Evolutionary conservation across 83 land plant genomes (phyloP), one percentile per base, ranked within the genome.

Genomic region (Picea mariana): DNA sequence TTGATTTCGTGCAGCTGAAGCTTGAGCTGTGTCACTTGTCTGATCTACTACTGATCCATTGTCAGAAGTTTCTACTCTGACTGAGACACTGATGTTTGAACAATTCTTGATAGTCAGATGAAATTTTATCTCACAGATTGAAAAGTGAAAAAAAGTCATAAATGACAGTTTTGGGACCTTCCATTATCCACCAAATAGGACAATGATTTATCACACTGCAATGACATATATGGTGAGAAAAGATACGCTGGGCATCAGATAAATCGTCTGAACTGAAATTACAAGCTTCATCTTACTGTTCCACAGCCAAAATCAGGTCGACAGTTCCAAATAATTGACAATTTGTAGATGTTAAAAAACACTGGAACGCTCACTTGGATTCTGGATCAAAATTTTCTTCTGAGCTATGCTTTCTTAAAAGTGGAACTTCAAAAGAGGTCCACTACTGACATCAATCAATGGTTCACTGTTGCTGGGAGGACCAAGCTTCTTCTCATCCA

Each of bases 341-440:
- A 21, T 40, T 44, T n/a, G 42, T 20, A 17, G 40, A 44, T 18
- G 76, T 2, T 72, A 49, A 13, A 72, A 24, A 77, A 16, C 9
- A 52, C 9, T 77, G 23, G 79, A 77, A 11, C 5, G 7, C 79
- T 77, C 60, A 24, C 79, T 77, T 58, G 62, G 38, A 24, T 52
- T 77, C 11, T 75, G 52, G 11, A 55, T 77, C 27, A 55, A 77
- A 55, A 21, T 42, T 42, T 9, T 59, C 62, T 83, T 88, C 58
- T 90, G 92, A 72, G 85, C 83, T 75, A 79, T 44, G 79, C 90
- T 90, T 82, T 90, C 96, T 21, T 79, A 86, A 38, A 67, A 59
- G 76, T 93, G 96, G 80, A 96, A 98, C 71, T 87, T 86, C 60
- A 82, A 89, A 67, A 95, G 77, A 42, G 99, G 97, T 42, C 95